Evolutionary conservation across 176 grass and related monocot species (phyloP), one percentile per base, ranked within the genome.

Genomic region (Cymbopogon citratus): DNA sequence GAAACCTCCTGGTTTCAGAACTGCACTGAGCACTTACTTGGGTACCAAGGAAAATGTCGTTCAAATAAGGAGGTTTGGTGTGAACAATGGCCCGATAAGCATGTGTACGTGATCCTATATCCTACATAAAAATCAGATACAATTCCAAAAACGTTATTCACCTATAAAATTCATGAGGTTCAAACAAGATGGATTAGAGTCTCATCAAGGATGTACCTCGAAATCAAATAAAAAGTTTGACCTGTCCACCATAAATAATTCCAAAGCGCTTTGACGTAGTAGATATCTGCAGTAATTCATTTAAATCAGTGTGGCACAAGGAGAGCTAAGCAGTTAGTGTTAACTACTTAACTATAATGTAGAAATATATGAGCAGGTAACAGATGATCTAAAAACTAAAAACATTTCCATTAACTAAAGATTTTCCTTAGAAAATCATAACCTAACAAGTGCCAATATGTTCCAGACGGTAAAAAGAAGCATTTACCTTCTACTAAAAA

Each of bases 151-250:
- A 81, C 51, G 70, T 81, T 74, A 77, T 72, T 63, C 13, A 76
- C 48, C 56, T 68, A 74, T 35, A 75, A 34, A 23, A 82, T 63
- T 34, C 34, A 80, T 70, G 21, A 44, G 73, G 59, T 69, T 85
- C 35, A 79, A 93, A 81, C 12, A 80, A 76, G 2, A 63, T 24
- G 48, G 73, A 85, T 46, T 73, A 66, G 33, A 80, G 35, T 82
- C 18, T 84, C 12, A 60, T 85, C 15, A 72, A 85, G 34, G 41
- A 83, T 74, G 73, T 99, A 99, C 96, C 92, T 90, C 89, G 3
- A 99, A 99, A 86, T 95, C 91, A 80, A 99, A 95, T 78, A 95
- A 93, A 75, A 93, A 99, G 77, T 99, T 99, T 75, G 96, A 99
- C 45, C 96, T 88, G 73, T 99, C 96, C 76, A 99, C 89, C 96